These are phyloP conservation scores for Pelagophyceae sp. DNA, from an alignment of 352 stramenopile genomes.

Conservation along the genomic window DNA sequence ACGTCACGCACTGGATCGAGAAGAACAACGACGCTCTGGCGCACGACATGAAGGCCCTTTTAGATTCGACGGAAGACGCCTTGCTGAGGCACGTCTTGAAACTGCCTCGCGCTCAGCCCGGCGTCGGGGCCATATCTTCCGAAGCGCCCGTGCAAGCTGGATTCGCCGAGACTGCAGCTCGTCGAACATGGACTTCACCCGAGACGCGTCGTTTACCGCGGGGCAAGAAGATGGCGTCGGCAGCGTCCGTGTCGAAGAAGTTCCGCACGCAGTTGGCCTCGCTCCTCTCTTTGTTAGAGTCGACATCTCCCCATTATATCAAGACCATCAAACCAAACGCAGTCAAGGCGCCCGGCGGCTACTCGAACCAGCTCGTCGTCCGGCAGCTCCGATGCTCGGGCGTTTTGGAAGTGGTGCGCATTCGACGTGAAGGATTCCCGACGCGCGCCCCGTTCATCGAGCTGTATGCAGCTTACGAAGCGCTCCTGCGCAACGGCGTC, in stretches of 20 bases:
- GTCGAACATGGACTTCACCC: too few species aligned
- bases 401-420: conserved; percentile 92
- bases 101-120: neutral
- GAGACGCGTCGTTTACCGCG: too few species aligned
- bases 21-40: conserved; percentile 96
- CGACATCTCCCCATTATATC: conserved; percentile 90
- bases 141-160: conserved; percentile 17
- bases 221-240: conserved; percentile 29
- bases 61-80: conserved; percentile 28
- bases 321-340: conserved; percentile 97
- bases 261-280: conserved; percentile 53
- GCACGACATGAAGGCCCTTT: conserved; percentile 77
- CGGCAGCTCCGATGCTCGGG: conserved; percentile 84
- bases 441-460: neutral
- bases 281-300: conserved; percentile 84
- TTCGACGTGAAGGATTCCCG: conserved; percentile 60
- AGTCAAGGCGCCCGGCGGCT: conserved; percentile 61
- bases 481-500: neutral
- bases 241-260: conserved; percentile 51
- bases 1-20: conserved; percentile 86
- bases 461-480: too few species aligned
- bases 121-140: conserved; percentile 23
- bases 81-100: conserved; percentile 28
- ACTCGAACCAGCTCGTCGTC: conserved; percentile 77
- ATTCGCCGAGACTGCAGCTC: too few species aligned